Base-by-base conservation (phyloP, 208 protist species). In the Crithidia brevicula region DNA sequence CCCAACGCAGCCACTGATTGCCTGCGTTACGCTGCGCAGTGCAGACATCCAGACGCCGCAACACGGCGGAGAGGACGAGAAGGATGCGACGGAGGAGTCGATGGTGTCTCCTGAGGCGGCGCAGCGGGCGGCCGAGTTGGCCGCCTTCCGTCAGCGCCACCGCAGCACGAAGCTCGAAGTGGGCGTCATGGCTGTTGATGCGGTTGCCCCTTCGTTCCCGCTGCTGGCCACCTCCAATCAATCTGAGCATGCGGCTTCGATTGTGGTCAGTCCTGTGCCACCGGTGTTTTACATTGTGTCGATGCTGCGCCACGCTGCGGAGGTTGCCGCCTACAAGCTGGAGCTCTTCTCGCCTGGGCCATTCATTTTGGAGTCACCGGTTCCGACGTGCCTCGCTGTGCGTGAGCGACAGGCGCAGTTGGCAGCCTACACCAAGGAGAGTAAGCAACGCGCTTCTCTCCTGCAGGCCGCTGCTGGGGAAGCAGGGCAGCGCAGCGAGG, bases 271-370 rank as follows among this genome's bases (percentile, higher is more conserved):
- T 27, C 49, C 66, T 40, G 60, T 77, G 34, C 57, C 15, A 20
- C 46, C 74, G n/a, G 15, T 52, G 16, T 72, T 95, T 25, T 88
- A 81, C 53, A 20, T 92, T 1, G 77, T 95, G 5, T 72, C 83
- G 27, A 83, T 84, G 72, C 87, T 88, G 58, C 79, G 83, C 22
- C 70, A 86, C 49, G 77, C 86, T 3, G 89, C 84, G 4, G 78
- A 86, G 36, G 70, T 81, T 31, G 89, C 77, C 3, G 65, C 42
- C 38, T 95, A 83, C 67, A 71, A 45, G 7, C 54, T 95, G 28
- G 83, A 93, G 65, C 70, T 93, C 31, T 95, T 93, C 67, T 87
- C 74, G 10, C 58, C 71, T 23, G 30, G 20, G 9, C 42, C 83
- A 8, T 92, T 95, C 59, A 73, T 93, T 15, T 57, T 89, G 3